phyloP scores from a whole-genome alignment of 2,329 filamentous ascomycete species.

The Mycosphaerella arachidis region DNA sequence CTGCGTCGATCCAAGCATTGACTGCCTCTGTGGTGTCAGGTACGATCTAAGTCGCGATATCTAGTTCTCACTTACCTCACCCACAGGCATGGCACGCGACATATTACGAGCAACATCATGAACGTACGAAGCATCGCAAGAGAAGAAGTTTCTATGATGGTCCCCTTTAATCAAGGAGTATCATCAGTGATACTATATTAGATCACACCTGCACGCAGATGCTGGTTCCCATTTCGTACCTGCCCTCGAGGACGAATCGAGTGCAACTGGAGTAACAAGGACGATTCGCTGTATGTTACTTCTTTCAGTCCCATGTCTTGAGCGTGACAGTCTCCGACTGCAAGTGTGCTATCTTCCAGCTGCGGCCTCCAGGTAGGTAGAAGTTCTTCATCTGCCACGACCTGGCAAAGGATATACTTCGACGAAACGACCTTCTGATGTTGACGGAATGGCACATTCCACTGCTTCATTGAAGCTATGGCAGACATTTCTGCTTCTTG shows the following conservation, averaged over 20 bases:
- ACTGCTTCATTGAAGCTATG: neutral
- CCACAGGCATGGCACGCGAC: neutral
- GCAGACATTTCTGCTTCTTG: neutral
- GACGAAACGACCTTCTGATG: neutral
- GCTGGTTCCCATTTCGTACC: neutral
- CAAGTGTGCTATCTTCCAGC: neutral
- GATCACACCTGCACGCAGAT: neutral
- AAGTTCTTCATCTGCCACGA: neutral
- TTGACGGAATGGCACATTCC: neutral
- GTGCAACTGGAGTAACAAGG: neutral
- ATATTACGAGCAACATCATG: no score
- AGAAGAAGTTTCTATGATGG: neutral
- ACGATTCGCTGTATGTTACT: neutral
- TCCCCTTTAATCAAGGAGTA: no score
- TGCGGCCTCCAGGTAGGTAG: neutral
- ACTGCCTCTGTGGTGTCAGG: neutral
- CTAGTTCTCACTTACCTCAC: neutral
- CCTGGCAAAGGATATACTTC: neutral
- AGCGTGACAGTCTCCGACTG: neutral
- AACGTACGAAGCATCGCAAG: neutral
- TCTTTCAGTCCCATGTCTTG: neutral
- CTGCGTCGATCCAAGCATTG: neutral
- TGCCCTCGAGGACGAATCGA: neutral
- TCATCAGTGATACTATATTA: no score
- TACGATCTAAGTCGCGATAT: neutral